Base-by-base conservation (phyloP, 2,329 filamentous ascomycete genomes). In the Fusarium sp. region DNA sequence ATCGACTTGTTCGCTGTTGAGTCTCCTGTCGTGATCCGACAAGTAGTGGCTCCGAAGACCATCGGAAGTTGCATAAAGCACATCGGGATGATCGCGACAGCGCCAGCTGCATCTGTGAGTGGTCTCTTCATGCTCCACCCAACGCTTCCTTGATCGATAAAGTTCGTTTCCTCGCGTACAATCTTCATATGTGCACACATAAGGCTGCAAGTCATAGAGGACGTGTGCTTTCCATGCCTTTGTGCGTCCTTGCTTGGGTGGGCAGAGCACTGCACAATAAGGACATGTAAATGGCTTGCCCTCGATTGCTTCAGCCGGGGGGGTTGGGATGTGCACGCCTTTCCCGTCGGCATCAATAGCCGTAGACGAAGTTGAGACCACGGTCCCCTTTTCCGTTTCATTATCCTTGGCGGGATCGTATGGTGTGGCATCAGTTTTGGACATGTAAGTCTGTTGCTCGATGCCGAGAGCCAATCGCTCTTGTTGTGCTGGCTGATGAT, bases 181-280 rank as follows among this genome's bases (percentile, higher is more conserved):
- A 13, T 44, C n/a, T 4, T 44, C 39, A 26, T 53, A 53, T 3
- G 50, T 53, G n/a, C 50, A 53, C 15, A 53, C 24, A 6, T 53
- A 53, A 17, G 50, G 50, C 28, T 44, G 39, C 2, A 53, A 19
- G 21, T 53, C 50, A 17, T 44, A 4, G 3, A 53, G n/a, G 8
- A 53, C 24, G 7, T 53, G 50, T 9, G 13, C 3, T 19, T 44
- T 53, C 50, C 50, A 53, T 13, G 3, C 31, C 4, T 38, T 36
- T 14, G 26, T 39, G 8, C 2, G 6, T n/a, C 39, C 15, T 26
- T 28, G 14, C 4, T 53, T n/a, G 28, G 11, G 15, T 9, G 28
- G 39, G 7, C 39, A 44, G 9, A 26, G n/a, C 8, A 22, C 39
- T 15, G 14, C 11, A 9, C 50, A 53, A 17, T 53, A 53, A n/a